phyloP scores from a whole-genome alignment of 2,329 filamentous ascomycete genomes.

The Byssothecium circinans region DNA sequence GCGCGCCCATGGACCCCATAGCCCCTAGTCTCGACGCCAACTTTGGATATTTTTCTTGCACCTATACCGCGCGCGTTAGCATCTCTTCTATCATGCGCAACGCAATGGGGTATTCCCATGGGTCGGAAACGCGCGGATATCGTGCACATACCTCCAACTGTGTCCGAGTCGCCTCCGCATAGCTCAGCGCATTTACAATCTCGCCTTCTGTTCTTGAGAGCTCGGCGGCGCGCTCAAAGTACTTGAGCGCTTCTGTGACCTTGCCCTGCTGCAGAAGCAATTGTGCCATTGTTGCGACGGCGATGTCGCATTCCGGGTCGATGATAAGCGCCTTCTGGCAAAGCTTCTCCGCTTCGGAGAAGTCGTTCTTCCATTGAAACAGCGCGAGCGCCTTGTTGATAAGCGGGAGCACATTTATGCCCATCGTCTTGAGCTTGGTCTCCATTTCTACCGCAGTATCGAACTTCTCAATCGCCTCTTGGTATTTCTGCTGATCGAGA shows the following conservation, averaged over 20 bases:
- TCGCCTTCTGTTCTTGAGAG: slow-evolving; percentile 92
- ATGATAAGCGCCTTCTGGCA: slow-evolving; percentile 98
- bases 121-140: not conserved
- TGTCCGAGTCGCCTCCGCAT: slow-evolving; percentile 94
- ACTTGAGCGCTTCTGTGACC: slow-evolving; percentile 89
- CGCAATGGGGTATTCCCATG: too few species aligned
- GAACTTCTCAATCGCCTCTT: slow-evolving; percentile 96
- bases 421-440: slow-evolving; percentile 87
- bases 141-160: slow-evolving; percentile 68
- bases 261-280: slow-evolving; percentile 96
- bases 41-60: slow-evolving; percentile 58
- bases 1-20: slow-evolving; percentile 44
- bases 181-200: slow-evolving; percentile 93
- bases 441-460: slow-evolving; percentile 99
- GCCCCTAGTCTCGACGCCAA: slow-evolving; percentile 51
- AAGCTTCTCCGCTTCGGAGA: slow-evolving; percentile 88
- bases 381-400: slow-evolving; percentile 98
- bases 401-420: slow-evolving; percentile 95
- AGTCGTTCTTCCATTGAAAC: slow-evolving; percentile 99
- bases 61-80: slow-evolving; percentile 23
- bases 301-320: slow-evolving; percentile 97
- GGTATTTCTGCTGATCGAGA: slow-evolving; percentile 92
- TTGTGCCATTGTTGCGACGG: slow-evolving; percentile 97
- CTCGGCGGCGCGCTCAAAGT: slow-evolving; percentile 95
- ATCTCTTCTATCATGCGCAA: too few species aligned